Percentiles rank a stretch among this genome's conserved stretches.
Evolutionary conservation across 176 grass and related monocot species (phyloP).

Genomic region (Musa beccarii): DNA sequence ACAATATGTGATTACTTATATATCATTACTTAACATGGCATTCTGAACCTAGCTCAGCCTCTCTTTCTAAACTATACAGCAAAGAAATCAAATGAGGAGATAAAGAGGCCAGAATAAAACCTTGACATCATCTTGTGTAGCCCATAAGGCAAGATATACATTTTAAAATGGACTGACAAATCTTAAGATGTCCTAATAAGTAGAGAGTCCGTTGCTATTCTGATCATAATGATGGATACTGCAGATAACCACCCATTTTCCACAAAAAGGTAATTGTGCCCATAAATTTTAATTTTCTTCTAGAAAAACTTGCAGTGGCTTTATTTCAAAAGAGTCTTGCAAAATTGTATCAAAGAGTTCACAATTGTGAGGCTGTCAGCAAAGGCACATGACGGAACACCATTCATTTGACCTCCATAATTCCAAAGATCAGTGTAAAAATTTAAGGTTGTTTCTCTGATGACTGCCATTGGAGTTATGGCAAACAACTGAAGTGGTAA

Average conservation of each 20-base stretch:
- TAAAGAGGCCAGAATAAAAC: neutral
- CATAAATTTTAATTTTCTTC: too few relatives aligned
- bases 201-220: neutral
- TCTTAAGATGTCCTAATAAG: neutral
- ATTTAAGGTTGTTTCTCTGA: neutral
- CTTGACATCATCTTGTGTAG: neutral
- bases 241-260: neutral
- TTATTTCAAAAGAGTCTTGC: too few relatives aligned
- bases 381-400: neutral
- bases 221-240: too few relatives aligned
- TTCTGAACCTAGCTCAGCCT: neutral
- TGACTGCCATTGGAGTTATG: neutral
- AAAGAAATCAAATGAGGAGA: neutral
- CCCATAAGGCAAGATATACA: neutral
- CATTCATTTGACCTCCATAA: neutral
- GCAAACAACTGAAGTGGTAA: neutral
- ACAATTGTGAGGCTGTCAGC: neutral
- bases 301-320: too few relatives aligned
- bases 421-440: neutral
- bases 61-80: neutral
- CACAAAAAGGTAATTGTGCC: neutral
- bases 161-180: neutral
- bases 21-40: neutral
- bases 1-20: neutral
- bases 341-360: neutral